Evolutionary conservation across 2,329 filamentous ascomycete species (phyloP).

Genomic region (Parastagonospora nodorum): DNA sequence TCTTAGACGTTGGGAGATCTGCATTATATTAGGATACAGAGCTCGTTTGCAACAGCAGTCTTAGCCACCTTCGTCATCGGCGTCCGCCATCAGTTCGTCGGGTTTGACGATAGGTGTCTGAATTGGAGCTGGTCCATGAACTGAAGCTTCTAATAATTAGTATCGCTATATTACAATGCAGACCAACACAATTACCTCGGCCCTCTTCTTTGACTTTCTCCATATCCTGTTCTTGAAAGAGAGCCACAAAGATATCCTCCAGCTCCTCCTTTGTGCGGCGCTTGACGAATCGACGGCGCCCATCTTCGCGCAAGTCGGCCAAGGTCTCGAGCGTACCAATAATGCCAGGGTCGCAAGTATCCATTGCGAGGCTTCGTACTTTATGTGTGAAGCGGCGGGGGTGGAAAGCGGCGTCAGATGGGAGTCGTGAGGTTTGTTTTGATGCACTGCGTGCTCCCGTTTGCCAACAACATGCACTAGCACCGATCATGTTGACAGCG

Average conservation of each 20-base stretch:
- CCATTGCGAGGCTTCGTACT: not conserved
- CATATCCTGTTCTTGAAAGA: not conserved
- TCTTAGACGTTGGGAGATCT: too few relatives aligned
- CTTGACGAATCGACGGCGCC: not conserved
- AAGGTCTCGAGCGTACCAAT: not conserved
- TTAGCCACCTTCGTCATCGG: too few relatives aligned
- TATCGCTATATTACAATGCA: not conserved
- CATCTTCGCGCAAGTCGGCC: not conserved
- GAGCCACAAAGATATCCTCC: not conserved
- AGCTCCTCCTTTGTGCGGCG: not conserved
- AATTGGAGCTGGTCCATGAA: too few relatives aligned
- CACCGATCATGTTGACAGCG: too few relatives aligned
- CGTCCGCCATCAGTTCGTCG: too few relatives aligned
- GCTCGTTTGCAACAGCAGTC: too few relatives aligned
- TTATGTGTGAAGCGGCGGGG: not conserved
- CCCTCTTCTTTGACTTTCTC: not conserved
- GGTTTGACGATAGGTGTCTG: too few relatives aligned
- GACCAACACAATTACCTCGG: not conserved
- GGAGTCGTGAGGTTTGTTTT: too few relatives aligned
- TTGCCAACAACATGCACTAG: too few relatives aligned
- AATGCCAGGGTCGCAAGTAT: not conserved
- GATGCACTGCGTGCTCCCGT: too few relatives aligned
- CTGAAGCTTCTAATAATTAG: not conserved
- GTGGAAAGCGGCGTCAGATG: too few relatives aligned
- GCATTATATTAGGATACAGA: too few relatives aligned